These are phyloP conservation scores for Coniferiporia sulphurascens DNA, from an alignment of 1,284 basidiomycete species.

Conservation along the genomic window DNA sequence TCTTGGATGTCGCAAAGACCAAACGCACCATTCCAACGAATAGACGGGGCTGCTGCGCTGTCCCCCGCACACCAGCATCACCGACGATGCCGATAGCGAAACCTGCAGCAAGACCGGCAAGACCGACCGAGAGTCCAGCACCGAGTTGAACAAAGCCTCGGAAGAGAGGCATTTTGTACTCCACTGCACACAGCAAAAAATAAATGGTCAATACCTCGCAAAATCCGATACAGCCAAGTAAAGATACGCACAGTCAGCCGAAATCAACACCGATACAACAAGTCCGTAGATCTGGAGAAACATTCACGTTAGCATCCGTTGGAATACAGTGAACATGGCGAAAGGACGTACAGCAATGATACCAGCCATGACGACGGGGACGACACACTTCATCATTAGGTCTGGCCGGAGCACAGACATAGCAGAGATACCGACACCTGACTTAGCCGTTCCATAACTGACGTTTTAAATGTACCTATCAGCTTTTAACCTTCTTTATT, in stretches of 20 bases:
- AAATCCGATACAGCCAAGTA: constrained; percentile 20
- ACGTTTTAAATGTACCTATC: neutral
- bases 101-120: constrained; percentile 93
- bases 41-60: constrained; percentile 13
- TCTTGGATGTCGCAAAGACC: constrained; percentile 35
- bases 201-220: constrained; percentile 12
- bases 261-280: constrained; percentile 73
- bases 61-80: constrained; percentile 51
- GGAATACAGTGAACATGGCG: neutral
- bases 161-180: constrained; percentile 60
- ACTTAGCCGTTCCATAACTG: constrained; percentile 95
- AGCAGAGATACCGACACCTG: constrained; percentile 97
- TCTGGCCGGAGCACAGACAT: constrained; percentile 96
- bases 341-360: constrained; percentile 54
- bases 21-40: constrained; percentile 26
- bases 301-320: neutral
- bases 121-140: constrained; percentile 88
- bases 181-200: constrained; percentile 10
- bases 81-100: constrained; percentile 97
- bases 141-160: constrained; percentile 93
- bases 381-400: constrained; percentile 94
- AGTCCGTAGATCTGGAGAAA: constrained; percentile 54
- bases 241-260: constrained; percentile 48
- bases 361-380: constrained; percentile 89
- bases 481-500: constrained; percentile 4